A percentile compares a stretch with the other conserved stretches of the same genome.
phyloP scores from a whole-genome alignment of 2,329 filamentous ascomycete genomes.

The Neonectria sp. region DNA sequence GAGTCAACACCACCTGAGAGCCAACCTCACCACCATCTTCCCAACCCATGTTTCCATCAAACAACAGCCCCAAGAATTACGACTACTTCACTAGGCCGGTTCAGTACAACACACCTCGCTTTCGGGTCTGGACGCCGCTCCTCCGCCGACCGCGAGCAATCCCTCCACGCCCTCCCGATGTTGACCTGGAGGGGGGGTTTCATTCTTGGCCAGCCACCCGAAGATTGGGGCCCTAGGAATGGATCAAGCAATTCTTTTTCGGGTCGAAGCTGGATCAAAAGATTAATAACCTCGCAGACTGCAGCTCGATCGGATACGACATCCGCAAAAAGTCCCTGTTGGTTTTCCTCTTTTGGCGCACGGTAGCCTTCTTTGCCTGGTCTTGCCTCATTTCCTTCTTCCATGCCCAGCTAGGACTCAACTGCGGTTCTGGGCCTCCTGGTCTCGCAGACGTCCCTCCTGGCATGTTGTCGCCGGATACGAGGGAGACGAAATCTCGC shows the following conservation, averaged over 20 bases:
- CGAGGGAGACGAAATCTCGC: not conserved
- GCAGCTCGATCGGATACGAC: conserved; percentile 36
- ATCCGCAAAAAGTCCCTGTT: conserved; percentile 6
- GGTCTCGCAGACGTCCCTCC: not conserved
- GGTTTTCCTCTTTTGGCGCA: conserved; percentile 10
- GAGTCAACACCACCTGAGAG: not conserved
- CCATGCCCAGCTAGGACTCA: conserved; percentile 23
- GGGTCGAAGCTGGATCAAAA: conserved; percentile 43
- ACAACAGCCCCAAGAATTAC: not conserved
- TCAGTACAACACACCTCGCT: not conserved
- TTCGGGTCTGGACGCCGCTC: not conserved
- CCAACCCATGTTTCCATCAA: not conserved
- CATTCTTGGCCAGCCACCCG: not conserved
- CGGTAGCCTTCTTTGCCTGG: conserved; percentile 29
- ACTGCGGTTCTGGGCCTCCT: conserved; percentile 6
- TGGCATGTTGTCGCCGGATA: not conserved
- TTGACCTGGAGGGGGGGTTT: conserved; percentile 14
- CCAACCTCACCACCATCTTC: conserved; percentile 2
- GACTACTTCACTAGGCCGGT: not conserved
- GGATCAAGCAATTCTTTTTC: conserved; percentile 16
- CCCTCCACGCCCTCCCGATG: not conserved
- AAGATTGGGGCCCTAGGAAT: not conserved
- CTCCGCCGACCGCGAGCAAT: not conserved
- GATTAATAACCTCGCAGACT: conserved; percentile 33
- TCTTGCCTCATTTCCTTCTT: conserved; percentile 28